Base-by-base conservation (phyloP, 2,329 filamentous ascomycete genomes). In the Xylaria sp. region DNA sequence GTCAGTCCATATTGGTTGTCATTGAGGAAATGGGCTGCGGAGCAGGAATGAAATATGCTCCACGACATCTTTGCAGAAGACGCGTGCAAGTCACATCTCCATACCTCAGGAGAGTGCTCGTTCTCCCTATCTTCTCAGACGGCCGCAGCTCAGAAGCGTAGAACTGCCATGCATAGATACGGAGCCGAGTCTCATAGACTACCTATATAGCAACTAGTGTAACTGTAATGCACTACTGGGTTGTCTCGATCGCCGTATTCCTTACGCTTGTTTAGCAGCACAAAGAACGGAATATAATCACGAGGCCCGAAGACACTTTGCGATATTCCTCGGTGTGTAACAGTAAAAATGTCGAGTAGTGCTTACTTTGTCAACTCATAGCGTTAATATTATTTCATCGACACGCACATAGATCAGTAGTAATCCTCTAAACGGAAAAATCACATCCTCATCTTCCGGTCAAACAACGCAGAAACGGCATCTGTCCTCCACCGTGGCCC, bases 401-500 rank as follows among this genome's bases (percentile, higher is more conserved):
- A n/a, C 52, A n/a, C 12, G 20, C 48, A n/a, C n/a, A 31, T 28
- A n/a, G 20, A 39, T 51, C n/a, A 20, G 31, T 28, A 20, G 31
- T 56, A 6, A 43, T 15, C 36, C 18, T 46, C 46, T 25, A 8
- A 23, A 20, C 33, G 52, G 13, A 7, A 18, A 25, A 41, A 3
- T 64, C 60, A 64, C 23, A 58, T 25, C 8, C 5, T 41, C 58
- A 57, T 67, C 18, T 48, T 51, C 41, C 57, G 51, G 33, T 57
- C 61, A 18, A 75, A 71, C 36, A 76, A 36, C 18, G 68, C 61
- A 18, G 68, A 68, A 12, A 75, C 46, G 3, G 25, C 23, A 36
- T 75, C 72, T 7, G 64, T 46, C 23, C 64, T 70, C 76, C 76
- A 78, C 28, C 73, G 69, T n/a, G 76, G 77, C 23, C 76, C 76